Evolutionary conservation across 305 asterid genomes (phyloP).

Genomic region (Stenogyne calaminthoides): DNA sequence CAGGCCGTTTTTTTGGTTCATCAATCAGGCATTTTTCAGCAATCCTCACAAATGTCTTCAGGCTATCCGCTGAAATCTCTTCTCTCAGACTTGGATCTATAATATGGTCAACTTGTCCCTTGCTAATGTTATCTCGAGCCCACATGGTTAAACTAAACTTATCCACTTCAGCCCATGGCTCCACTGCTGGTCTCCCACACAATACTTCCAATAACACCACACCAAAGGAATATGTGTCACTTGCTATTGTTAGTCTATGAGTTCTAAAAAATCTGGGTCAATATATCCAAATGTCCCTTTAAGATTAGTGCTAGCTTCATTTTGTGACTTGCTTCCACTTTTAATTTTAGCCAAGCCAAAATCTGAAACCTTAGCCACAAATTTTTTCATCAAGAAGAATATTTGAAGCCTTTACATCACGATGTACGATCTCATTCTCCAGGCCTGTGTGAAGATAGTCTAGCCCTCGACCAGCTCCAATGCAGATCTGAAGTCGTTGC

Average conservation of each 20-base stretch:
- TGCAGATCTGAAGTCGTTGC: conserved; percentile 26
- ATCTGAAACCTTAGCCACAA: conserved; percentile 49
- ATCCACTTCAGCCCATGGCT: conserved; percentile 14
- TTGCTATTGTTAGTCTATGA: conserved; percentile 36
- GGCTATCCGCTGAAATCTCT: conserved; percentile 40
- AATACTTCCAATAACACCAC: conserved; percentile 36
- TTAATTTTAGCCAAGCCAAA: conserved; percentile 45
- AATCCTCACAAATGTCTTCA: conserved; percentile 39
- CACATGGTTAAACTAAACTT: conserved; percentile 12
- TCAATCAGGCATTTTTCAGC: conserved; percentile 39
- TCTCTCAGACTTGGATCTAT: conserved; percentile 29
- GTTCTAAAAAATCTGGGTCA: conserved; percentile 45
- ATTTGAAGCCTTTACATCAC: conserved; percentile 17
- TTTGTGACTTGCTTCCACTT: background rate
- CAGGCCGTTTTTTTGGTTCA: conserved; percentile 45
- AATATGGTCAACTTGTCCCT: conserved; percentile 5
- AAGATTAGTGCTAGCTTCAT: conserved; percentile 38
- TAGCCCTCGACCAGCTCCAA: conserved; percentile 18
- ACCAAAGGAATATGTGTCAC: conserved; percentile 52
- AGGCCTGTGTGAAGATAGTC: conserved; percentile 18
- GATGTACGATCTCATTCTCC: conserved; percentile 15
- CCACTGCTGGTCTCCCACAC: conserved; percentile 22
- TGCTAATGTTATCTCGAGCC: conserved; percentile 5
- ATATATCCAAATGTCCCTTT: conserved; percentile 52
- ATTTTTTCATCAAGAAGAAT: conserved; percentile 22